A percentile compares a stretch with the other conserved stretches of the same genome.
Evolutionary conservation across 2,329 filamentous ascomycete species (phyloP).

Genomic region (Nemania sp.): DNA sequence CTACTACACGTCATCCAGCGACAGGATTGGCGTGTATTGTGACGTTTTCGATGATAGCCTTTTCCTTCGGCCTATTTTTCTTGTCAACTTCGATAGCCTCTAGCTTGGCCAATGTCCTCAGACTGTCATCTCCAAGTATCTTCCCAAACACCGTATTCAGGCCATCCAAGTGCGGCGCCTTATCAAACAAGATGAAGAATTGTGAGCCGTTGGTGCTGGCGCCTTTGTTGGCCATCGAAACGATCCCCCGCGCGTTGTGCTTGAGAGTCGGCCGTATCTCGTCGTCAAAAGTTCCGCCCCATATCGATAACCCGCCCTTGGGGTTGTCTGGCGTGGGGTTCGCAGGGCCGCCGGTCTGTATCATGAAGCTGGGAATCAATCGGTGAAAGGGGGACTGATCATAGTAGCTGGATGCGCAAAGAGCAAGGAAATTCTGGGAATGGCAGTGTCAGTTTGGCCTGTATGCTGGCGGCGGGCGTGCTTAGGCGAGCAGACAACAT

Average conservation of each 20-base stretch:
- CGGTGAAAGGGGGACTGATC: constrained; percentile 77
- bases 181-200: constrained; percentile 79
- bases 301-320: constrained; percentile 74
- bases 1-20: constrained; percentile 53
- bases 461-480: no score
- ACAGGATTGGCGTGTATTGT: constrained; percentile 81
- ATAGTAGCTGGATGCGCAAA: constrained; percentile 81
- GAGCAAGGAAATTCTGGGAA: constrained; percentile 80
- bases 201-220: constrained; percentile 75
- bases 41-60: constrained; percentile 67
- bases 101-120: constrained; percentile 69
- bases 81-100: constrained; percentile 75
- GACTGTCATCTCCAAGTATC: constrained; percentile 66
- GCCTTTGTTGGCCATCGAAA: constrained; percentile 81
- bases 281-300: constrained; percentile 74
- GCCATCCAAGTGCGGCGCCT: constrained; percentile 79
- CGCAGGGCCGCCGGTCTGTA: constrained; percentile 71
- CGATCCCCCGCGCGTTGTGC: constrained; percentile 69
- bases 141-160: constrained; percentile 84
- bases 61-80: constrained; percentile 73
- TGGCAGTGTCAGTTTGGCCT: constrained; percentile 16
- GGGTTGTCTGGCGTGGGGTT: constrained; percentile 59
- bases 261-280: constrained; percentile 73
- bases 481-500: constrained; percentile 31
- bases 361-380: constrained; percentile 79